These are phyloP conservation scores for Claviceps purpurea DNA, from an alignment of 2,329 filamentous ascomycete species.

Conservation along the genomic window DNA sequence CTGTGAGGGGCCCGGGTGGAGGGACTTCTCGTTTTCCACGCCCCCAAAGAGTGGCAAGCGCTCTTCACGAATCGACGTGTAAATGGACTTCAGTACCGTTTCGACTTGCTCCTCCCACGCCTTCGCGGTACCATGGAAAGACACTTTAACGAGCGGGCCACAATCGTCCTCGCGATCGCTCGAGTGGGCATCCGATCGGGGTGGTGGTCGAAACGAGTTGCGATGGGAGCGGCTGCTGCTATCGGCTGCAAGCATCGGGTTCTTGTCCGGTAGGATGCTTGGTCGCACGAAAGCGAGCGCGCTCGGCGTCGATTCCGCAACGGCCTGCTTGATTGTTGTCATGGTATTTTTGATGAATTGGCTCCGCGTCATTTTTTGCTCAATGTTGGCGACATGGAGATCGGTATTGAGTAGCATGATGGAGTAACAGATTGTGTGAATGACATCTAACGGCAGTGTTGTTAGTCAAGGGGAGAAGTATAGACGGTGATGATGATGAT, in stretches of 20 bases:
- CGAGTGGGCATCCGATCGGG: constrained; percentile 30
- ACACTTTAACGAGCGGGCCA: constrained; percentile 64
- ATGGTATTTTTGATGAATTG: constrained; percentile 97
- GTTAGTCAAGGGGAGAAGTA: background rate
- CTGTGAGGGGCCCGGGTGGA: constrained; percentile 27
- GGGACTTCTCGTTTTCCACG: constrained; percentile 32
- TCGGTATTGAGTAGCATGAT: constrained; percentile 93
- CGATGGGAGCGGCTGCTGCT: constrained; percentile 26
- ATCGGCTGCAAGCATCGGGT: constrained; percentile 19
- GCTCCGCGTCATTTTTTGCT: constrained; percentile 85
- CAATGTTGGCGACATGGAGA: constrained; percentile 86
- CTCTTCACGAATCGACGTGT: constrained; percentile 75
- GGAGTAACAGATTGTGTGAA: constrained; percentile 95
- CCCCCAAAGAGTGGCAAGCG: constrained; percentile 73
- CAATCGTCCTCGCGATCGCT: constrained; percentile 37
- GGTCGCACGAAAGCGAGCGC: constrained; percentile 44
- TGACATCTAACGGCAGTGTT: constrained; percentile 46
- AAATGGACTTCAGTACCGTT: constrained; percentile 82
- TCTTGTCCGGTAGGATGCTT: constrained; percentile 37
- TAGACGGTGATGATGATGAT: too few species aligned
- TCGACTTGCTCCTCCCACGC: constrained; percentile 87
- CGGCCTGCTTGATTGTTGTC: constrained; percentile 68
- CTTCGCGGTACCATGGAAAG: constrained; percentile 61
- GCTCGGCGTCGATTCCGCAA: constrained; percentile 55
- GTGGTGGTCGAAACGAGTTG: constrained; percentile 37